These are phyloP conservation scores for Massariosphaeria phaeospora DNA, from an alignment of 495 filamentous ascomycete genomes.

Conservation along the genomic window DNA sequence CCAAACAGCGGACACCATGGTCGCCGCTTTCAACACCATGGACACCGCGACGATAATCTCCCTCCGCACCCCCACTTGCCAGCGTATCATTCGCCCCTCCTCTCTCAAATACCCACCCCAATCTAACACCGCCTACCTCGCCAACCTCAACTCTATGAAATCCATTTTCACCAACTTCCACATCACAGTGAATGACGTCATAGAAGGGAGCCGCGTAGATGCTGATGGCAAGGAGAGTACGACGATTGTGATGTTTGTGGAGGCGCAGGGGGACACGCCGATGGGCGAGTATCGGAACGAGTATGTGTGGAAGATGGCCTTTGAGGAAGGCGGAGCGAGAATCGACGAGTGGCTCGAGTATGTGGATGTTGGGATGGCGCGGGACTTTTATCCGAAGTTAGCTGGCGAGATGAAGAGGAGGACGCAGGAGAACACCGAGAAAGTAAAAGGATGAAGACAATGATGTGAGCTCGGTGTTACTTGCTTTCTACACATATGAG, in stretches of 20 bases:
- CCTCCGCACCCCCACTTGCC: constrained; percentile 24
- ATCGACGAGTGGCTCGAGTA: constrained; percentile 40
- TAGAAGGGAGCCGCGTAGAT: too few species aligned
- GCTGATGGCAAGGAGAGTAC: constrained; percentile 21
- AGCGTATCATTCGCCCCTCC: constrained; percentile 32
- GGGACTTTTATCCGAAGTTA: constrained; percentile 39
- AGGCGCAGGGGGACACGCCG: constrained; percentile 26
- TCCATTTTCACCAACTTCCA: constrained; percentile 30
- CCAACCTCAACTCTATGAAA: constrained; percentile 24
- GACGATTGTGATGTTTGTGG: constrained; percentile 36
- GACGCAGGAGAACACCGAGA: not conserved
- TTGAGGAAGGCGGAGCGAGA: constrained; percentile 39
- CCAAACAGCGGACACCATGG: constrained; percentile 15
- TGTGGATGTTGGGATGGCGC: constrained; percentile 38
- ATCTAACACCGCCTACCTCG: constrained; percentile 22
- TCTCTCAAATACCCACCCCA: constrained; percentile 30
- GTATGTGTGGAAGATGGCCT: constrained; percentile 45
- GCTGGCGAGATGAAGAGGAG: constrained; percentile 28
- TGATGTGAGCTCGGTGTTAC: too few species aligned
- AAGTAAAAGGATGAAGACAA: too few species aligned
- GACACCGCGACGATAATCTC: constrained; percentile 19
- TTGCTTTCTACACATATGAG: too few species aligned
- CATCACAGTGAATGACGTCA: constrained; percentile 33
- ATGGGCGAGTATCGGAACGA: constrained; percentile 35
- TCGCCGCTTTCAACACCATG: constrained; percentile 21